phyloP scores from a whole-genome alignment of 768 basidiomycete species.

The Leccinum obscurum region DNA sequence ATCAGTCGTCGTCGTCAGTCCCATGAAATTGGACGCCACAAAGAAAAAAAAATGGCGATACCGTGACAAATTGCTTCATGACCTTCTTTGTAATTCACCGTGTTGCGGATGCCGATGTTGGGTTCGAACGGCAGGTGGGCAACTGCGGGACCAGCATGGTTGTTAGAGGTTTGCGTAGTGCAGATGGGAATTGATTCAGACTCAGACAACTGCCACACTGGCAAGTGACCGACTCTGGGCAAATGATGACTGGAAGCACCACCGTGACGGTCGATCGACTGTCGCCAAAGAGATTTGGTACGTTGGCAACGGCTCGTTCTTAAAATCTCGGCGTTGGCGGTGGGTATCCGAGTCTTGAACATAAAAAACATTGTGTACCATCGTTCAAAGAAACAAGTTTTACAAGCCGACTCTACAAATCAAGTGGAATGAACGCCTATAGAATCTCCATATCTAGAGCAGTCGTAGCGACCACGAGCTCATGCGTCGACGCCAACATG shows the following conservation, averaged over 20 bases:
- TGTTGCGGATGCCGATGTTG: constrained; percentile 81
- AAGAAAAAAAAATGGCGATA: constrained; percentile 40
- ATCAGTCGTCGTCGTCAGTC: constrained; percentile 13
- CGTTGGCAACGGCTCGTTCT: no score
- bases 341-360: no score
- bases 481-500: no score
- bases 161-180: constrained; percentile 61
- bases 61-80: constrained; percentile 33
- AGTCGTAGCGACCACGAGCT: constrained; percentile 3
- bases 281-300: no score
- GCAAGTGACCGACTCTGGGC: no score
- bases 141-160: constrained; percentile 93
- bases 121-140: constrained; percentile 88
- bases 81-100: constrained; percentile 74
- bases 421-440: constrained; percentile 39
- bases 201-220: constrained; percentile 43
- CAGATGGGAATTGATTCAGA: constrained; percentile 42
- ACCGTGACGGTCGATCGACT: no score
- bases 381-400: constrained; percentile 45
- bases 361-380: no score
- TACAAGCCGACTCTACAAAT: constrained; percentile 58
- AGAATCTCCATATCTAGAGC: constrained; percentile 54
- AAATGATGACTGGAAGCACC: no score
- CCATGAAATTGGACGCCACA: constrained; percentile 7
- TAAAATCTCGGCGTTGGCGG: no score